These are phyloP conservation scores for Tricholoma sp. DNA, from an alignment of 768 basidiomycete species.

Conservation along the genomic window DNA sequence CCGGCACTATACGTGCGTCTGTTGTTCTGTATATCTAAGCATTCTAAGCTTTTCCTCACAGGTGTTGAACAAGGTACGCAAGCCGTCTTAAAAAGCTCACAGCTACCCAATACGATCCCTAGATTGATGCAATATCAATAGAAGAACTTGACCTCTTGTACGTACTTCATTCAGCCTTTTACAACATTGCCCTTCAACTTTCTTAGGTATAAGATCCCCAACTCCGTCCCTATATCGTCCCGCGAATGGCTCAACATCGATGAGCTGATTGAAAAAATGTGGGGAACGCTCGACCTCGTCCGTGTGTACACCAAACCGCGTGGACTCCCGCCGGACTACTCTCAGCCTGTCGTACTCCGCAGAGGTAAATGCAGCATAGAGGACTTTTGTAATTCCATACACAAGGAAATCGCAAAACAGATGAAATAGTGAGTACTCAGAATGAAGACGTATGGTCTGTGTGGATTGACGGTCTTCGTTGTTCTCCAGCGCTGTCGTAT, in stretches of 20 bases:
- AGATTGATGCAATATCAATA: slow-evolving; percentile 98
- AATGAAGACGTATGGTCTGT: not conserved
- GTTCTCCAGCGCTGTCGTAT: slow-evolving; percentile 71
- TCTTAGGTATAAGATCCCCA: slow-evolving; percentile 82
- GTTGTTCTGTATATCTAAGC: not conserved
- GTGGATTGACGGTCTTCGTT: not conserved
- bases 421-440: slow-evolving; percentile 81
- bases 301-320: slow-evolving; percentile 97
- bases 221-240: slow-evolving; percentile 92
- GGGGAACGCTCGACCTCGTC: slow-evolving; percentile 87
- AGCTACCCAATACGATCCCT: slow-evolving; percentile 1
- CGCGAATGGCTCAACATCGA: slow-evolving; percentile 96
- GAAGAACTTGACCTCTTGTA: slow-evolving; percentile 92
- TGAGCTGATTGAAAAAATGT: slow-evolving; percentile 90
- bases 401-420: slow-evolving; percentile 96
- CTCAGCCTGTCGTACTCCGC: slow-evolving; percentile 82
- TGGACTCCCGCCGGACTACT: slow-evolving; percentile 87
- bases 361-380: slow-evolving; percentile 65
- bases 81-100: not conserved
- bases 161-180: slow-evolving; percentile 19
- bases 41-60: slow-evolving; percentile 19
- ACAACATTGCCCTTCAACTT: slow-evolving; percentile 1
- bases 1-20: slow-evolving; percentile 79
- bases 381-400: slow-evolving; percentile 90
- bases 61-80: slow-evolving; percentile 77